Evolutionary conservation across 371 early-diverging fungal species (phyloP), one percentile per base, ranked within the genome.

Genomic region (Mucor circinelloides): DNA sequence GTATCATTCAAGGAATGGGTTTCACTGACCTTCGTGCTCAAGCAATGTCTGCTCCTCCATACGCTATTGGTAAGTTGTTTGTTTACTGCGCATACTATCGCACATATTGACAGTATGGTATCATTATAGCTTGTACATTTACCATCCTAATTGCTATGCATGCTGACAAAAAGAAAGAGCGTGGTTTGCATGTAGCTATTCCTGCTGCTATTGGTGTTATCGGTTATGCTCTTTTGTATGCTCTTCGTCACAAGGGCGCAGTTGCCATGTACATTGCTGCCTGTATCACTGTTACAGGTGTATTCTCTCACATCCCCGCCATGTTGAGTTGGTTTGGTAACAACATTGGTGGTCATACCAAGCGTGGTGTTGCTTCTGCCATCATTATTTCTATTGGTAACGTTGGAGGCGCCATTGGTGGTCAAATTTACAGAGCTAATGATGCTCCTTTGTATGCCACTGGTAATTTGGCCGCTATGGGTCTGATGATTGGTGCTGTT

Each of bases 1-100:
- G 90, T 56, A 89, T 93, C 52, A 89, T 93, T 69, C 78, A 79
- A 27, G 80, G 85, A 17, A 82, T 90, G 77, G 91, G 92, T 1
- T 91, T 77, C 73, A 79, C 77, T 13, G 46, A 78, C 42, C 27
- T 87, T 48, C 70, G 74, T 10, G 83, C 87, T 8, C 83, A 87
- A 30, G 80, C 83, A 30, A 79, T 88, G 79, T 71, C 82, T 21
- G 84, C 84, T 0, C 88, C 88, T 17, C 75, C 76, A 27, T 77
- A 75, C 70, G 78, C 75, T 31, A 70, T 74, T 34, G 74, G 74
- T 76, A 76, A 56, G 54, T 15, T 23, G 25, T n/a, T 48, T 7
- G 1, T 36, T 15, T n/a, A 6, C 23, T 23, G 31, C 15, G 34
- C 31, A 6, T n/a, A 31, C 9, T 6, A 15, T 50, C n/a, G n/a